Evolutionary conservation across 768 basidiomycete genomes (phyloP).

Genomic region (Auricularia sp.): DNA sequence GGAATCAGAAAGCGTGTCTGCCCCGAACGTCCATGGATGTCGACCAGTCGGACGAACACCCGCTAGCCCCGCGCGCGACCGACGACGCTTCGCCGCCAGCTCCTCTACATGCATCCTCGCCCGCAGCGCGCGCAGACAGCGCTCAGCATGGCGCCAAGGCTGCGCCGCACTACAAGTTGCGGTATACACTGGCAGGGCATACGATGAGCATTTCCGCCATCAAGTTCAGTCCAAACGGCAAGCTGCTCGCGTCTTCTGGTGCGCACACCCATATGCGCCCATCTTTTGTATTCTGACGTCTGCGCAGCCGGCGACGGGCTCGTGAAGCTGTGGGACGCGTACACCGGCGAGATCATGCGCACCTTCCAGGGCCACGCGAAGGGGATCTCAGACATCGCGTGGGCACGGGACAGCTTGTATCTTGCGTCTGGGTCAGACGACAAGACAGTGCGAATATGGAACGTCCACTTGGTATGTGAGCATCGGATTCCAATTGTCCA

Average conservation of each 20-base stretch:
- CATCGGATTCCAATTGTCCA: too few species aligned
- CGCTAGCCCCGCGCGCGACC: neutral
- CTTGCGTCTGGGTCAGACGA: slow-evolving; percentile 93
- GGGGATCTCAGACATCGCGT: slow-evolving; percentile 86
- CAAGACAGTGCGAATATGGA: slow-evolving; percentile 80
- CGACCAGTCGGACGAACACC: neutral
- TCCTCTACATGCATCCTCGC: neutral
- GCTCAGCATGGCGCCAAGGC: neutral
- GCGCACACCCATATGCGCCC: slow-evolving; percentile 19
- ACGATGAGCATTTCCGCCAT: slow-evolving; percentile 70
- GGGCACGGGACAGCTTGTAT: slow-evolving; percentile 73
- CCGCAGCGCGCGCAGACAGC: neutral
- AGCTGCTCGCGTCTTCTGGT: slow-evolving; percentile 77
- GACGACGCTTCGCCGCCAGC: neutral
- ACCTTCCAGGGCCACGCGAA: slow-evolving; percentile 66
- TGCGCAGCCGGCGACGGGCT: slow-evolving; percentile 66
- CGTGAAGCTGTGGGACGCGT: slow-evolving; percentile 71
- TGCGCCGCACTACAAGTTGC: slow-evolving; percentile 9
- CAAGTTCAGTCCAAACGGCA: slow-evolving; percentile 83
- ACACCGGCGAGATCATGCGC: slow-evolving; percentile 59
- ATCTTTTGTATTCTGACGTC: neutral
- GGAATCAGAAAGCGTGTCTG: neutral
- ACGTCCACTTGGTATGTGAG: slow-evolving; percentile 44
- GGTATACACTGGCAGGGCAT: slow-evolving; percentile 70
- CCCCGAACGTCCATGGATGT: too few species aligned